phyloP scores from a whole-genome alignment of 2,329 filamentous ascomycete genomes.

The Alternaria rosae region DNA sequence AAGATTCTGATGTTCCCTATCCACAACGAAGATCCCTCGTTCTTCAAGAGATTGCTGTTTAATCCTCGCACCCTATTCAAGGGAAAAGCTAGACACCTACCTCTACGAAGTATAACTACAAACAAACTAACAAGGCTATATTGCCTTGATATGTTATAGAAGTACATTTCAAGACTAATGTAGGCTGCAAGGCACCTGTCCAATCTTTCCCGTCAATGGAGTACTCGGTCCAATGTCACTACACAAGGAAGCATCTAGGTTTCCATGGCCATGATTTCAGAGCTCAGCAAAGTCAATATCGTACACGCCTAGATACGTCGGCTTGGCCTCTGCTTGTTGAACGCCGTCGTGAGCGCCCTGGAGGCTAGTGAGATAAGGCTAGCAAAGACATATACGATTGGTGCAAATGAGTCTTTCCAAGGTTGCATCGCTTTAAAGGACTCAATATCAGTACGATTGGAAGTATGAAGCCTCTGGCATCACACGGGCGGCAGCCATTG shows the following conservation, averaged over 20 bases:
- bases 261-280: background rate
- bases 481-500: background rate
- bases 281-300: background rate
- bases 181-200: too few relatives aligned
- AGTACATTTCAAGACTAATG: too few relatives aligned
- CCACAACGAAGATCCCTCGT: background rate
- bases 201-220: too few relatives aligned
- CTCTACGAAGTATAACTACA: too few relatives aligned
- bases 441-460: background rate
- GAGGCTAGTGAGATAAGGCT: background rate
- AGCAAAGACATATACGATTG: background rate
- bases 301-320: background rate
- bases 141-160: too few relatives aligned
- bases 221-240: background rate
- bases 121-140: too few relatives aligned
- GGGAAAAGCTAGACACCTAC: too few relatives aligned
- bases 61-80: too few relatives aligned
- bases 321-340: background rate
- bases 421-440: background rate
- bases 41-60: background rate
- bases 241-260: background rate
- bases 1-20: background rate
- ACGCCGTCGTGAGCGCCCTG: background rate
- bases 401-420: background rate
- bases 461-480: background rate